Conservation (phyloP, 208 protist species). For the Lotmaria passim region DNA sequence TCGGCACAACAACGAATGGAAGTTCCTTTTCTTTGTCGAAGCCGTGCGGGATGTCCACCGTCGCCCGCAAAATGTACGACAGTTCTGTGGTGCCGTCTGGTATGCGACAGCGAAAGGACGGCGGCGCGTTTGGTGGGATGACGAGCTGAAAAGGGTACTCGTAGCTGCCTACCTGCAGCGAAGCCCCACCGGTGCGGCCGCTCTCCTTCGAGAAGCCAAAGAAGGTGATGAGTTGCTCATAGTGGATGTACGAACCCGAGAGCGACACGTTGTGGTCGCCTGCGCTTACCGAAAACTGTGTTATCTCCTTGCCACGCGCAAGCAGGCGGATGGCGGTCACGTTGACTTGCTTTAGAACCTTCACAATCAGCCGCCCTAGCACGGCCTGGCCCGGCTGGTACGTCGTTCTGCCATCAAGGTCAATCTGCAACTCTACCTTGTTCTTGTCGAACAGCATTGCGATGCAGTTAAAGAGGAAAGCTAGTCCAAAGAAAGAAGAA, state of each 20-base stretch:
- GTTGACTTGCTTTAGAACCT: conserved; percentile 33
- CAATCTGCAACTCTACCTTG: conserved; percentile 32
- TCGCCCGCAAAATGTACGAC: conserved; percentile 38
- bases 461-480: neutral
- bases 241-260: conserved; percentile 36
- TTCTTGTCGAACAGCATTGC: conserved; percentile 29
- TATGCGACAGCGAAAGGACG: conserved; percentile 32
- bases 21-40: conserved; percentile 39
- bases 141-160: conserved; percentile 46
- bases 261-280: neutral
- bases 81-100: conserved; percentile 20
- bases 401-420: conserved; percentile 18
- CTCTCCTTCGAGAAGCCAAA: conserved; percentile 50
- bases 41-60: conserved; percentile 43
- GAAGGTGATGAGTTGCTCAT: conserved; percentile 46
- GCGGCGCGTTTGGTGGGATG: conserved; percentile 33
- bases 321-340: conserved; percentile 42
- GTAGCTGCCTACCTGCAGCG: conserved; percentile 40
- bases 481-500: conserved; percentile 2
- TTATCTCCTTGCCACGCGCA: conserved; percentile 40
- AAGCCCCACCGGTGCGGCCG: conserved; percentile 39
- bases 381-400: conserved; percentile 38
- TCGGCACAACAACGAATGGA: conserved; percentile 27
- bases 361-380: conserved; percentile 28
- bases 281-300: conserved; percentile 31